A percentile compares a stretch with the other conserved stretches of the same genome.
Conservation (phyloP, 202 grass and related monocot species). For the Dendrocalamus latiflorus region DNA sequence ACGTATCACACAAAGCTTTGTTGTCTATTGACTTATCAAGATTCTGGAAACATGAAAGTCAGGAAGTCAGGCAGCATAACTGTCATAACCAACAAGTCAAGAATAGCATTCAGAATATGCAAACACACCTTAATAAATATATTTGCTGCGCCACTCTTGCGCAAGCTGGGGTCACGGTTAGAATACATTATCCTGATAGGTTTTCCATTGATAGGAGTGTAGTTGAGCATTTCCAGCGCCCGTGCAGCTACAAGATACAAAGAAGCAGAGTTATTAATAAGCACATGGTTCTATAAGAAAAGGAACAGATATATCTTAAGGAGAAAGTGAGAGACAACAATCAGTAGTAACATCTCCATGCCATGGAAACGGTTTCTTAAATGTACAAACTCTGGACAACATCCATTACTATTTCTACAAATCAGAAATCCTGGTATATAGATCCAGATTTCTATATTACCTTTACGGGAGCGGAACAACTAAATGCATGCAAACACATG, state of each 20-base stretch:
- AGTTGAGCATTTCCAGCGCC: constrained; percentile 60
- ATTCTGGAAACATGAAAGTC: constrained; percentile 52
- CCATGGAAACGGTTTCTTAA: neutral
- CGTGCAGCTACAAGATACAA: constrained; percentile 41
- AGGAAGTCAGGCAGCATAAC: neutral
- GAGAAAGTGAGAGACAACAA: neutral
- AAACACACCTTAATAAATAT: constrained; percentile 69
- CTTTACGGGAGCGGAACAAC: neutral
- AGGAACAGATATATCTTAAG: neutral
- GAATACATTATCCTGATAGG: constrained; percentile 87
- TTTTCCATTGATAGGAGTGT: constrained; percentile 64
- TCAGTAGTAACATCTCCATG: neutral
- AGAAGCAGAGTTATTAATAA: neutral
- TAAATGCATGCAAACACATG: neutral
- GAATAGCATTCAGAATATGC: neutral
- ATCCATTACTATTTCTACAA: neutral
- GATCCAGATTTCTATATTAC: neutral
- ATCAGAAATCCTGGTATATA: neutral
- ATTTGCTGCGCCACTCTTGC: constrained; percentile 65
- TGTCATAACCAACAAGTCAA: neutral
- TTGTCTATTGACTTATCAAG: constrained; percentile 89
- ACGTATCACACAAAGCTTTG: constrained; percentile 71
- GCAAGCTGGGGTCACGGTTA: constrained; percentile 74
- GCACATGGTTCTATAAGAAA: neutral
- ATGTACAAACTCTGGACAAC: neutral